Conservation (phyloP, 768 basidiomycete species). For the Fibroporia radiculosa region DNA sequence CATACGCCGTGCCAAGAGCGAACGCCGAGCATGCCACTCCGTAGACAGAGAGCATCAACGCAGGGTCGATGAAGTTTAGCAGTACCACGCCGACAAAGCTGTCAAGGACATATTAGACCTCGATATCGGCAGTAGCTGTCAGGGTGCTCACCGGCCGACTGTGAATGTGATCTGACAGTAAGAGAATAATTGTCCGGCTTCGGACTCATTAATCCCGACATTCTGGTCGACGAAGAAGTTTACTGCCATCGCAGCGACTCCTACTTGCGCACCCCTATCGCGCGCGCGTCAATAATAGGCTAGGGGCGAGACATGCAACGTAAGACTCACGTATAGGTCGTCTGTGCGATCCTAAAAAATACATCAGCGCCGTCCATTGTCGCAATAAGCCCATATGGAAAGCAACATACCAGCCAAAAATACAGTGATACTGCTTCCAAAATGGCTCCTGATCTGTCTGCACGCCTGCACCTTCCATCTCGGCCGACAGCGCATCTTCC, state of each 20-base stretch:
- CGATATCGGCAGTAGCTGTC: too few species aligned
- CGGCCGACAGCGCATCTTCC: conserved; percentile 51
- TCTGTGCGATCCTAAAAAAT: conserved; percentile 48
- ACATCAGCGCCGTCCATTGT: neutral
- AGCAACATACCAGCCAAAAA: conserved; percentile 54
- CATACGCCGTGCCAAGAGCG: conserved; percentile 40
- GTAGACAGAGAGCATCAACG: conserved; percentile 50
- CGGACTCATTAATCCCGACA: conserved; percentile 40
- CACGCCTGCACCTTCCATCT: conserved; percentile 36
- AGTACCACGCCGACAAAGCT: conserved; percentile 57
- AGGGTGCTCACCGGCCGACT: conserved; percentile 38
- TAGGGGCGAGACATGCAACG: neutral
- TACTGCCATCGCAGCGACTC: conserved; percentile 58
- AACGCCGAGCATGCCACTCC: conserved; percentile 44
- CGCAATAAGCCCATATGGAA: neutral
- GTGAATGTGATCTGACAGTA: conserved; percentile 68
- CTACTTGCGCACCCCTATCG: conserved; percentile 53
- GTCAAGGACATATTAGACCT: too few species aligned
- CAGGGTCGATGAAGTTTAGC: conserved; percentile 58
- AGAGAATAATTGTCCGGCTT: conserved; percentile 60
- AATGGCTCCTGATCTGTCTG: conserved; percentile 45
- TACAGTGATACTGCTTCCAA: conserved; percentile 60
- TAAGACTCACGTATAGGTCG: conserved; percentile 45
- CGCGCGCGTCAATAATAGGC: neutral
- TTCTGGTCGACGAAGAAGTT: conserved; percentile 64